These are phyloP conservation scores for Alnus glutinosa DNA, from an alignment of 306 rosid species.

Conservation along the genomic window DNA sequence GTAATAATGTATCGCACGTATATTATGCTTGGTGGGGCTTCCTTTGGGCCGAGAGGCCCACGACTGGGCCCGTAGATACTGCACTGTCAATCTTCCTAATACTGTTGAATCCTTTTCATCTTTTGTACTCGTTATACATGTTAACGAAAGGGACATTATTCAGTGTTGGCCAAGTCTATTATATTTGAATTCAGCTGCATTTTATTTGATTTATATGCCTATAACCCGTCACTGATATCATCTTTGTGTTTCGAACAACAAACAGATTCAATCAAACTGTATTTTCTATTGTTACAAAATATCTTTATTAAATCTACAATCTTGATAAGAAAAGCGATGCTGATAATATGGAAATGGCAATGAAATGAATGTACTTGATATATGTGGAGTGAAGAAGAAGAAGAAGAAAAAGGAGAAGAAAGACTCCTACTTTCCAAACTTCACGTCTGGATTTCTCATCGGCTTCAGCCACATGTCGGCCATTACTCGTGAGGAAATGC, in stretches of 20 bases:
- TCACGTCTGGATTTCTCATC: constrained; percentile 85
- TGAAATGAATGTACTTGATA: background rate
- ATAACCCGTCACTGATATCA: background rate
- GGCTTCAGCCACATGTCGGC: constrained; percentile 98
- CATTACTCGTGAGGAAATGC: constrained; percentile 81
- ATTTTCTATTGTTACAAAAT: background rate
- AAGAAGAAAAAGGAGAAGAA: background rate
- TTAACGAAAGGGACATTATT: background rate
- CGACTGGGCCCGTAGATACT: too few species aligned
- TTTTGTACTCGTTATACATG: background rate
- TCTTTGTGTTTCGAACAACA: background rate
- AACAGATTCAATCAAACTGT: background rate
- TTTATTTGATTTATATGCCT: background rate
- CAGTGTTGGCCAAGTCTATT: too few species aligned
- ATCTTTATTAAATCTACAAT: background rate
- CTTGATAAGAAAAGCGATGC: background rate
- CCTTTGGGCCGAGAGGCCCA: too few species aligned
- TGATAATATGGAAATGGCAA: background rate
- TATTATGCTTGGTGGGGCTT: too few species aligned
- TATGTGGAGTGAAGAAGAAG: background rate
- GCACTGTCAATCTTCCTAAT: background rate
- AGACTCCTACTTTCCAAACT: constrained; percentile 42
- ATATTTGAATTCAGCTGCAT: background rate
- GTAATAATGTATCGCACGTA: too few species aligned
- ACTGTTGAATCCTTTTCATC: background rate